Percentiles rank a stretch among this genome's conserved stretches.
These are phyloP conservation scores for Blastomyces parvus DNA, from an alignment of 2,329 filamentous ascomycete genomes.

Conservation along the genomic window DNA sequence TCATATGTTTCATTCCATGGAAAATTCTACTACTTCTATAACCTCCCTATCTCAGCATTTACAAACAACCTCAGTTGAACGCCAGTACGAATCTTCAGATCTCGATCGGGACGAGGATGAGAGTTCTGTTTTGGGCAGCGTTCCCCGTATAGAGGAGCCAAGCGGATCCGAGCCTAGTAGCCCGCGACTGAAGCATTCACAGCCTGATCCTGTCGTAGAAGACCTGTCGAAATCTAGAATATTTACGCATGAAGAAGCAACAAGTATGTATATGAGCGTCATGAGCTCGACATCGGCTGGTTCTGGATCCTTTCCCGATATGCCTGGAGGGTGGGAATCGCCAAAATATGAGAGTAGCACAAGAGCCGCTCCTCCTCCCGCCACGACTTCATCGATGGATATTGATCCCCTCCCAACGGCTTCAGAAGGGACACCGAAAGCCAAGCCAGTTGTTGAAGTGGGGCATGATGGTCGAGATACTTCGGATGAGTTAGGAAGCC, in stretches of 20 bases:
- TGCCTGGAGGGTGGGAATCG: slow-evolving; percentile 37
- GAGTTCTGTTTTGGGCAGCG: not conserved
- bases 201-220: slow-evolving; percentile 13
- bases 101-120: not conserved
- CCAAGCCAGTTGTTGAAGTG: slow-evolving; percentile 18
- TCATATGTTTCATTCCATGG: slow-evolving; percentile 3
- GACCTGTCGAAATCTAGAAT: slow-evolving; percentile 39
- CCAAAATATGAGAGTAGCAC: slow-evolving; percentile 17
- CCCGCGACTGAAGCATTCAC: not conserved
- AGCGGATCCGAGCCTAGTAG: not conserved
- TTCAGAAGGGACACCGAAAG: slow-evolving; percentile 24
- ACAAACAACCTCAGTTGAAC: not conserved
- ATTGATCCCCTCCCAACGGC: slow-evolving; percentile 2
- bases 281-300: slow-evolving; percentile 37
- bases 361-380: slow-evolving; percentile 8
- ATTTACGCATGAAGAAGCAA: slow-evolving; percentile 42
- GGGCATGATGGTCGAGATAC: slow-evolving; percentile 13
- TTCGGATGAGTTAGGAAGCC: slow-evolving; percentile 8
- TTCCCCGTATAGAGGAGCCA: not conserved
- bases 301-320: slow-evolving; percentile 23
- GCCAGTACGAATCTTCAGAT: not conserved
- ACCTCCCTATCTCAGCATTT: not conserved
- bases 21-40: not conserved
- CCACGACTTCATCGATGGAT: not conserved
- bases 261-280: slow-evolving; percentile 48